These are phyloP conservation scores for Silene latifolia DNA, from an alignment of 148 eudicot species.

Conservation along the genomic window DNA sequence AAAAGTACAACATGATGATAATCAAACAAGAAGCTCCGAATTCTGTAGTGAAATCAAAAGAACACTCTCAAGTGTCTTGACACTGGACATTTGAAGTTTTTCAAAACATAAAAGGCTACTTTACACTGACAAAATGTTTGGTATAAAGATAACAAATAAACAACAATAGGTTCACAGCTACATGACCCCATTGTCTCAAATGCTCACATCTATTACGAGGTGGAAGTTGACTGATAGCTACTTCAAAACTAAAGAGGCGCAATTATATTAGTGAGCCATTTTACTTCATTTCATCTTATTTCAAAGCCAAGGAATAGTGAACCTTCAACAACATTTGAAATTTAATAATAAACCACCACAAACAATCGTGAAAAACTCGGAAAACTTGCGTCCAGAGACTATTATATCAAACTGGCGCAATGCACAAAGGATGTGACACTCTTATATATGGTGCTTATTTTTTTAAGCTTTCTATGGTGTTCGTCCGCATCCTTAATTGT, in stretches of 20 bases:
- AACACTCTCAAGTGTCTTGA: not conserved
- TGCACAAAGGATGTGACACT: no score
- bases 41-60: not conserved
- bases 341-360: no score
- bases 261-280: not conserved
- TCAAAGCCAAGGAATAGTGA: not conserved
- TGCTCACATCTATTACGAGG: not conserved
- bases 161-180: no score
- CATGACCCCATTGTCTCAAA: no score
- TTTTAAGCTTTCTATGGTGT: not conserved
- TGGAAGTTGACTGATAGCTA: not conserved
- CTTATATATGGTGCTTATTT: no score
- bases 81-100: not conserved
- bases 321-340: not conserved
- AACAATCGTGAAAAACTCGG: no score
- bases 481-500: not conserved
- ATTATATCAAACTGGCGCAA: no score
- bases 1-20: not conserved
- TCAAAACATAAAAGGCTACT: not conserved
- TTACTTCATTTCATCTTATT: no score
- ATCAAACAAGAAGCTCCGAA: slow-evolving; percentile 4
- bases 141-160: no score
- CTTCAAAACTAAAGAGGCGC: not conserved
- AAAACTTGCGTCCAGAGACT: no score
- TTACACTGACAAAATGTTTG: no score